phyloP scores from a whole-genome alignment of 2,329 filamentous ascomycete species.

The Trichoderma sp. region DNA sequence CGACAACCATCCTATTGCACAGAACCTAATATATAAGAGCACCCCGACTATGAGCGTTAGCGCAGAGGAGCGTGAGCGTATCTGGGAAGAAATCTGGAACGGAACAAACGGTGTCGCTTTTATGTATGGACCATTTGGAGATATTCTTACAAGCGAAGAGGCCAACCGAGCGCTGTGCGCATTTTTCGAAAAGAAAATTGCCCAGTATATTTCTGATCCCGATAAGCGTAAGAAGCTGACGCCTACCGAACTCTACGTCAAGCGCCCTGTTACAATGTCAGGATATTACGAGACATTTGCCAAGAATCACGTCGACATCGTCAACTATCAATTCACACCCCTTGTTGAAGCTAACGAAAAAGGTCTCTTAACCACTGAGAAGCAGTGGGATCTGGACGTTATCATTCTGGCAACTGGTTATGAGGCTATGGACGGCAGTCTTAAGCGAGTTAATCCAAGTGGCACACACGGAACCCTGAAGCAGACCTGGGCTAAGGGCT shows the following conservation, averaged over 20 bases:
- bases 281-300: slow-evolving; percentile 3
- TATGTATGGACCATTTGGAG: not conserved
- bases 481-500: not conserved
- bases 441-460: not conserved
- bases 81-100: not conserved
- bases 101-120: not conserved
- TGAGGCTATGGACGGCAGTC: not conserved
- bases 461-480: not conserved
- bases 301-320: slow-evolving; percentile 7
- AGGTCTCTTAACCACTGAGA: not conserved
- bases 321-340: not conserved
- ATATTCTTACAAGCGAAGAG: not conserved
- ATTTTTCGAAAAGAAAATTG: slow-evolving; percentile 4
- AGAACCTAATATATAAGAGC: not conserved
- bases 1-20: not conserved
- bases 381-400: not conserved
- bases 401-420: not conserved
- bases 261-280: not conserved
- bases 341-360: not conserved
- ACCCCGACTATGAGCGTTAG: slow-evolving; percentile 7
- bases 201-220: not conserved
- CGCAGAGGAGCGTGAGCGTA: slow-evolving; percentile 6
- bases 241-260: not conserved
- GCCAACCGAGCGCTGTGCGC: not conserved
- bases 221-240: not conserved